Evolutionary conservation across 345 rosid genomes (phyloP).

Genomic region (Citrus inodora): DNA sequence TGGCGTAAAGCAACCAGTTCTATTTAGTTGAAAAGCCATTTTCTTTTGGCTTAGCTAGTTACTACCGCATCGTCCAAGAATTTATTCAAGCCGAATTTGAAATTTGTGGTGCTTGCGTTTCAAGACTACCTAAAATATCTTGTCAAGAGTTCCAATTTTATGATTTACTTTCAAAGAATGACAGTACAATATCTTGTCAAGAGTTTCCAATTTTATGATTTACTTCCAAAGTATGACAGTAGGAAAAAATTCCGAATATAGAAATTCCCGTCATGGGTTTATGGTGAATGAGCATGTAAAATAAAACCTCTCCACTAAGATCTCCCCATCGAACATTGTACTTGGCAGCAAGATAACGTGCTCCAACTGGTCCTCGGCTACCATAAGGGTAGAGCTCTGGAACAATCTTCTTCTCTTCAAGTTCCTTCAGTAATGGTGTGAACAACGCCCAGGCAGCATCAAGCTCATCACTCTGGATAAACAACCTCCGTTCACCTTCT

Average conservation of each 20-base stretch:
- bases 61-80: too few species aligned
- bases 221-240: neutral
- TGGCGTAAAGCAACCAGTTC: too few species aligned
- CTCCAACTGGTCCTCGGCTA: slow-evolving; percentile 89
- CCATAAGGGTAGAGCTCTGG: slow-evolving; percentile 91
- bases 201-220: too few species aligned
- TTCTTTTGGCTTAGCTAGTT: too few species aligned
- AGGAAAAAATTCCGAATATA: neutral
- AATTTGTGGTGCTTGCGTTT: too few species aligned
- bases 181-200: too few species aligned
- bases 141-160: too few species aligned
- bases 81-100: too few species aligned
- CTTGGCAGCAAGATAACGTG: slow-evolving; percentile 89
- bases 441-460: slow-evolving; percentile 87
- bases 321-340: slow-evolving; percentile 92
- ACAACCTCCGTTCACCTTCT: slow-evolving; percentile 76
- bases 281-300: neutral
- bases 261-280: neutral
- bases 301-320: slow-evolving; percentile 41
- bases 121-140: too few species aligned
- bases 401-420: slow-evolving; percentile 58
- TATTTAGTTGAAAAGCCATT: too few species aligned
- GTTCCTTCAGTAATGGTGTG: slow-evolving; percentile 68
- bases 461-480: slow-evolving; percentile 86
- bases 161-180: neutral